Evolutionary conservation across 2,329 filamentous ascomycete species (phyloP).

Genomic region (Stagonosporopsis tanaceti): DNA sequence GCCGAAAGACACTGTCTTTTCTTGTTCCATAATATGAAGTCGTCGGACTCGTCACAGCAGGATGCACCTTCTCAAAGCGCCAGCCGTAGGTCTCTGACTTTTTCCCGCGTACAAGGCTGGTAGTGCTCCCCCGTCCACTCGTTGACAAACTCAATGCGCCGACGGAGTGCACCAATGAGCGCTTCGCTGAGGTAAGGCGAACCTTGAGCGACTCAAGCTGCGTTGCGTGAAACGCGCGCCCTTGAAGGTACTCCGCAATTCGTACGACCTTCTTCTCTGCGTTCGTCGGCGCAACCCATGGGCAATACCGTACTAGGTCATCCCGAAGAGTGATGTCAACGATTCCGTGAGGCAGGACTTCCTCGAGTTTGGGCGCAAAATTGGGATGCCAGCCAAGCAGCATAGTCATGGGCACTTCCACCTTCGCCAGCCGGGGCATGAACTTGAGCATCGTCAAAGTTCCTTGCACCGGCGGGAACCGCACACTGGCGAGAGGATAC

Average conservation of each 20-base stretch:
- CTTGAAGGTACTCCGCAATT: constrained; percentile 31
- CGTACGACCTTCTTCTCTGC: constrained; percentile 27
- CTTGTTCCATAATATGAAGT: background rate
- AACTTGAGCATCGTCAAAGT: constrained; percentile 30
- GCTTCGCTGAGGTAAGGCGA: constrained; percentile 22
- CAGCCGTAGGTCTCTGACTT: constrained; percentile 31
- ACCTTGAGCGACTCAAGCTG: constrained; percentile 25
- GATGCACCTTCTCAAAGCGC: constrained; percentile 21
- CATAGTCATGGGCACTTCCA: constrained; percentile 34
- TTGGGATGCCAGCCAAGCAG: constrained; percentile 34
- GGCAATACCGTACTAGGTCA: constrained; percentile 32
- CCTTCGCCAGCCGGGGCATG: constrained; percentile 24
- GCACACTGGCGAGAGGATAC: constrained; percentile 25
- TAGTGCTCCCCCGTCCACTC: constrained; percentile 11
- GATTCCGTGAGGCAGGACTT: constrained; percentile 28
- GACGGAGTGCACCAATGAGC: constrained; percentile 26
- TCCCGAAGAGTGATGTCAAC: constrained; percentile 28
- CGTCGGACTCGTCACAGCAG: background rate
- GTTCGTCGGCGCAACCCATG: constrained; percentile 29
- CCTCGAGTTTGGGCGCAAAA: constrained; percentile 28
- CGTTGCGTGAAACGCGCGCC: constrained; percentile 23
- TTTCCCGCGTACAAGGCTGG: constrained; percentile 18
- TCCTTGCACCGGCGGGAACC: constrained; percentile 32
- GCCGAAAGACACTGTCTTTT: constrained; percentile 20
- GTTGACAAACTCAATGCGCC: constrained; percentile 22